Evolutionary conservation across 805 yeast genomes (phyloP).

Genomic region (Limtongozyma cylindracea): DNA sequence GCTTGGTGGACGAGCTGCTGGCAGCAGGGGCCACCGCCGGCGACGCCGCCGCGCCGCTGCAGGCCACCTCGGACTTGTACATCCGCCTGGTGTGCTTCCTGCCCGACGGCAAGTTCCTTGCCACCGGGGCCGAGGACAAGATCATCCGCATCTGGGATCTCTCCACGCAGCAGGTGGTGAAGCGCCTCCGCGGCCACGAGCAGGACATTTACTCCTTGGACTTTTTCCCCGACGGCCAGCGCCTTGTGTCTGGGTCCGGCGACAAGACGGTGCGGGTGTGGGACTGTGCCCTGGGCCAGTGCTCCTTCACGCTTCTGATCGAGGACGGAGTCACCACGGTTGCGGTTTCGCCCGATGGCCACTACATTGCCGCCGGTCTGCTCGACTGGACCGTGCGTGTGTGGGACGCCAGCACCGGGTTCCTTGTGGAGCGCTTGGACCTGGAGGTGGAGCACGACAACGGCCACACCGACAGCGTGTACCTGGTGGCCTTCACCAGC

Average conservation of each 20-base stretch:
- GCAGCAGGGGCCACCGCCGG: slow-evolving; percentile 6
- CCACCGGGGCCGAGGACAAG: slow-evolving; percentile 85
- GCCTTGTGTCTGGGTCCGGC: slow-evolving; percentile 87
- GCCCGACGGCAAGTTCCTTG: slow-evolving; percentile 78
- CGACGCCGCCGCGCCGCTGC: slow-evolving; percentile 16
- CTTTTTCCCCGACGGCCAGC: slow-evolving; percentile 83
- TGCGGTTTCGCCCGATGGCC: slow-evolving; percentile 89
- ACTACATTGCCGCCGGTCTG: slow-evolving; percentile 87
- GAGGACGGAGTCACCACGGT: slow-evolving; percentile 98
- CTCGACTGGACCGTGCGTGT: slow-evolving; percentile 88
- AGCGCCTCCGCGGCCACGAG: slow-evolving; percentile 80
- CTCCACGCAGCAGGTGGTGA: slow-evolving; percentile 59
- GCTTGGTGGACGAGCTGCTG: slow-evolving; percentile 52
- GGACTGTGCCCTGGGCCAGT: slow-evolving; percentile 80
- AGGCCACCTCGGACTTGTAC: slow-evolving; percentile 62
- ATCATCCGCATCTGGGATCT: slow-evolving; percentile 92
- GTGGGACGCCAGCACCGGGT: slow-evolving; percentile 88
- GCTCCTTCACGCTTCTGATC: slow-evolving; percentile 67
- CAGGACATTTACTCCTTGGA: slow-evolving; percentile 93
- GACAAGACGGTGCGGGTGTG: slow-evolving; percentile 92
- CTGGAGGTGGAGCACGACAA: slow-evolving; percentile 72
- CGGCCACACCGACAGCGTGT: slow-evolving; percentile 91
- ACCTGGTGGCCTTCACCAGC: slow-evolving; percentile 81
- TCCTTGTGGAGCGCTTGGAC: slow-evolving; percentile 76
- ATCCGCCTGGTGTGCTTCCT: slow-evolving; percentile 91